These are phyloP conservation scores for Fusarium albosuccineum DNA, from an alignment of 2,329 filamentous ascomycete species.

Conservation along the genomic window DNA sequence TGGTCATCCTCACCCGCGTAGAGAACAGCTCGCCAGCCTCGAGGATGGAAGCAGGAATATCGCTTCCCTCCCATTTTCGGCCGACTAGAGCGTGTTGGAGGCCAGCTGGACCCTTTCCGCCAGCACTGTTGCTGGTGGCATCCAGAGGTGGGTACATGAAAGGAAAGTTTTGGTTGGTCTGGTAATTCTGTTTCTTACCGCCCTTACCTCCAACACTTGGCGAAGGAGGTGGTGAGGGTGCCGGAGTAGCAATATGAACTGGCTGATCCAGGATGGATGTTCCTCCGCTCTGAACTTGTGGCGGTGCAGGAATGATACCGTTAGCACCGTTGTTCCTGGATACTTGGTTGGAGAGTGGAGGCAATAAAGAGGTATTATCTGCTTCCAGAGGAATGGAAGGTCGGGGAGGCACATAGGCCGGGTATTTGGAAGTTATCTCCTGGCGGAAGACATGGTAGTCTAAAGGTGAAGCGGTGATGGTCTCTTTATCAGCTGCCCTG, in stretches of 20 bases:
- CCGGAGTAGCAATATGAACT: constrained; percentile 98
- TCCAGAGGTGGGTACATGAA: constrained; percentile 97
- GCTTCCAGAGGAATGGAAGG: constrained; percentile 87
- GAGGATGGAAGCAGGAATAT: constrained; percentile 93
- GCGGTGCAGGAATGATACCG: constrained; percentile 70
- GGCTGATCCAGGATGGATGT: constrained; percentile 93
- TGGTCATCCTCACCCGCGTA: constrained; percentile 88
- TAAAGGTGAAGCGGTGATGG: constrained; percentile 91
- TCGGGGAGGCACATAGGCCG: constrained; percentile 91
- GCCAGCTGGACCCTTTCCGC: constrained; percentile 87
- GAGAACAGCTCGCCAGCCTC: constrained; percentile 96
- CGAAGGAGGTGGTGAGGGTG: constrained; percentile 93
- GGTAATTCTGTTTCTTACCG: constrained; percentile 98
- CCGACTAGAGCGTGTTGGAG: constrained; percentile 85
- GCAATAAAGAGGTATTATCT: constrained; percentile 91
- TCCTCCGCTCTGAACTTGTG: constrained; percentile 68
- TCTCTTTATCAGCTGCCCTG: constrained; percentile 75
- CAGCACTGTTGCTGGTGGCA: constrained; percentile 87
- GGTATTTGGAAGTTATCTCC: constrained; percentile 98
- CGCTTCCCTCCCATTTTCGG: constrained; percentile 91
- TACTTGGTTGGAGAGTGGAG: constrained; percentile 82
- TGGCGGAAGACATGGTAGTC: constrained; percentile 98
- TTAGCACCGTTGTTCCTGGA: constrained; percentile 70
- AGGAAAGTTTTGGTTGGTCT: constrained; percentile 98
- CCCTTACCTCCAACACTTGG: constrained; percentile 89